These are phyloP conservation scores for Apiospora koreana DNA, from an alignment of 2,329 filamentous ascomycete genomes.

Conservation along the genomic window DNA sequence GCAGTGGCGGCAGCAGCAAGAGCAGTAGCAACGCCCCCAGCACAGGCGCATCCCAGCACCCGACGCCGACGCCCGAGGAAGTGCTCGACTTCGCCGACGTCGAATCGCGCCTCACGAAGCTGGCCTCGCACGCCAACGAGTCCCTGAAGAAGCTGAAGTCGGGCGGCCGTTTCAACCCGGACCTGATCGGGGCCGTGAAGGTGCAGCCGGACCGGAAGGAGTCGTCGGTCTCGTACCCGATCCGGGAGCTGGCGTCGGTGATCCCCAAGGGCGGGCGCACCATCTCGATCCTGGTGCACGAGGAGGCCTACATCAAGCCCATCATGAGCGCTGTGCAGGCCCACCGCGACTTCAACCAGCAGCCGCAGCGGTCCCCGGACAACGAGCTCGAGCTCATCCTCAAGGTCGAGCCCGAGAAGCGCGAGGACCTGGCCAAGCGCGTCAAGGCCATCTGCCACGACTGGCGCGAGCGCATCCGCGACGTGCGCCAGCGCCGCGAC, in stretches of 20 bases:
- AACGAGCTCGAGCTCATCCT: constrained; percentile 61
- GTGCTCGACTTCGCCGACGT: constrained; percentile 53
- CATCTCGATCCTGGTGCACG: constrained; percentile 40
- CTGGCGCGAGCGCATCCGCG: constrained; percentile 53
- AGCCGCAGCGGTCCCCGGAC: constrained; percentile 58
- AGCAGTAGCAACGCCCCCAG: not conserved
- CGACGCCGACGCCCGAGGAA: constrained; percentile 39
- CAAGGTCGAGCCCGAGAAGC: constrained; percentile 52
- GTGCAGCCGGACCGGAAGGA: constrained; percentile 37
- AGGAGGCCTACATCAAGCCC: constrained; percentile 49
- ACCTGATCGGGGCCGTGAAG: constrained; percentile 46
- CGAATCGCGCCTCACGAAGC: constrained; percentile 41
- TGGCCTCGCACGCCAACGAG: constrained; percentile 43
- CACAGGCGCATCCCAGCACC: constrained; percentile 22
- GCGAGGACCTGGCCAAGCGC: constrained; percentile 46
- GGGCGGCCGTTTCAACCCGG: constrained; percentile 55
- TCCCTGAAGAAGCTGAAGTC: constrained; percentile 43
- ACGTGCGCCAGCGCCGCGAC: constrained; percentile 48
- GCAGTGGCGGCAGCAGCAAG: not conserved
- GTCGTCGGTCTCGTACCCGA: constrained; percentile 40
- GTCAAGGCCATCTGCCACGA: constrained; percentile 48
- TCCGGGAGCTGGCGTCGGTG: constrained; percentile 57
- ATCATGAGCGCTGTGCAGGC: constrained; percentile 57
- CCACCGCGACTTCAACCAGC: constrained; percentile 59
- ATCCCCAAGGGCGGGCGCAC: constrained; percentile 46